Base-by-base conservation (phyloP, 257 asterid genomes). In the Solanum clarkiae region DNA sequence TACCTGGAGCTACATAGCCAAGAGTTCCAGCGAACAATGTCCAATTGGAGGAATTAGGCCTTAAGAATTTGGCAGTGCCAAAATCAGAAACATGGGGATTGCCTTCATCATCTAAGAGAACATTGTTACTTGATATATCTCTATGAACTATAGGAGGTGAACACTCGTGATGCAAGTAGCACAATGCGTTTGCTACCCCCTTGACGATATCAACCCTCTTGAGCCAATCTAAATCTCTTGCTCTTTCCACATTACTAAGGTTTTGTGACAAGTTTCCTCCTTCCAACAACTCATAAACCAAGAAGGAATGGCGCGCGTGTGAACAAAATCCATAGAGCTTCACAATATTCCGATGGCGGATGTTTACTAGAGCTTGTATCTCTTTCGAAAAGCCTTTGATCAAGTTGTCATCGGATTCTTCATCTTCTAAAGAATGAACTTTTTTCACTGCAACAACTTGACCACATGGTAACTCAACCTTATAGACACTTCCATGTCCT, bases 1-100 rank as follows among this genome's bases (percentile, higher is more conserved):
- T 74, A 88, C 91, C 90, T 72, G 90, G 90, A 75, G 92, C 91
- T 3, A 86, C 62, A 66, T 90, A 88, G 26, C 92, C 92, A 63
- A 66, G 89, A 8, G 92, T 88, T 15, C 92, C 92, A 4, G 87
- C 91, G 22, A 90, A 65, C 1, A 86, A 71, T 15, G 89, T 90
- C 87, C 86, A 80, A 40, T 90, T 82, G 4, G 88, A 87, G 13
- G 91, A 89, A 47, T 89, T 86, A 3, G 69, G 71, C 63, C 56
- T 83, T 81, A 87, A 59, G 66, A 87, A 70, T 81, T 77, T 90
- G 0, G 91, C 90, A 8, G 89, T 90, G 51, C 93, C 93, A 83
- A 90, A 88, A 57, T 90, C 93, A 22, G 90, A 86, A 53, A 90
- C 84, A 82, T 72, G 87, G 65, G 93, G 89, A 24, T 87, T 87